A percentile compares a stretch with the other conserved stretches of the same genome.
Evolutionary conservation across 768 basidiomycete species (phyloP).

Genomic region (Lentinula raphanica): DNA sequence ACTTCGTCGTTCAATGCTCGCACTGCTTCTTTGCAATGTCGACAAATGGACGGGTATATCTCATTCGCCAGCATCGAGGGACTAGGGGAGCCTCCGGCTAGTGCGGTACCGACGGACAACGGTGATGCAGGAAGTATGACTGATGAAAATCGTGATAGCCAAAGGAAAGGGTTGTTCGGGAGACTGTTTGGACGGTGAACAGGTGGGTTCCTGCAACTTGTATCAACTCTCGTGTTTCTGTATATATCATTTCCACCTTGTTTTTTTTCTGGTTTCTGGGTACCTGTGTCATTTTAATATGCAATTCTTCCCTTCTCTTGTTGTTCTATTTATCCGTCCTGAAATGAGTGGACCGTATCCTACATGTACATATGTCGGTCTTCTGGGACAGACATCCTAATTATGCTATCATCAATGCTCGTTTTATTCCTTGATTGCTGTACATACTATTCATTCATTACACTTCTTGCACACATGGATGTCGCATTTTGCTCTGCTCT

Average conservation of each 20-base stretch:
- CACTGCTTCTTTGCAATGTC: constrained; percentile 1
- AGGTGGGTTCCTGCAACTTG: background rate
- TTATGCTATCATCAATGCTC: background rate
- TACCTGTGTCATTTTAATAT: background rate
- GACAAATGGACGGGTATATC: background rate
- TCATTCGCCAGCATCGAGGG: constrained; percentile 2
- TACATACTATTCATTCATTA: background rate
- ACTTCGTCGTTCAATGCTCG: constrained; percentile 5
- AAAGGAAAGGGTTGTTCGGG: background rate
- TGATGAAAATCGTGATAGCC: background rate
- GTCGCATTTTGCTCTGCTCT: background rate
- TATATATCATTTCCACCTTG: background rate
- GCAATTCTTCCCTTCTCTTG: background rate
- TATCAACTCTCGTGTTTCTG: background rate
- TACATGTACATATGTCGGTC: background rate
- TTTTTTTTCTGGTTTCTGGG: background rate
- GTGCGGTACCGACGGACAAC: background rate
- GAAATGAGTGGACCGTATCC: background rate
- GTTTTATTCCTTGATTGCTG: background rate
- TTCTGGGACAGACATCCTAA: background rate
- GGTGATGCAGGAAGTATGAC: background rate
- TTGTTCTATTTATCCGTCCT: background rate
- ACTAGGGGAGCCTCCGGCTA: background rate
- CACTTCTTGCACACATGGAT: background rate
- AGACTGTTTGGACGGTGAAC: constrained; percentile 1